Evolutionary conservation across 2,329 filamentous ascomycete species (phyloP), one percentile per base, ranked within the genome.

Genomic region (Botryotinia globosa): DNA sequence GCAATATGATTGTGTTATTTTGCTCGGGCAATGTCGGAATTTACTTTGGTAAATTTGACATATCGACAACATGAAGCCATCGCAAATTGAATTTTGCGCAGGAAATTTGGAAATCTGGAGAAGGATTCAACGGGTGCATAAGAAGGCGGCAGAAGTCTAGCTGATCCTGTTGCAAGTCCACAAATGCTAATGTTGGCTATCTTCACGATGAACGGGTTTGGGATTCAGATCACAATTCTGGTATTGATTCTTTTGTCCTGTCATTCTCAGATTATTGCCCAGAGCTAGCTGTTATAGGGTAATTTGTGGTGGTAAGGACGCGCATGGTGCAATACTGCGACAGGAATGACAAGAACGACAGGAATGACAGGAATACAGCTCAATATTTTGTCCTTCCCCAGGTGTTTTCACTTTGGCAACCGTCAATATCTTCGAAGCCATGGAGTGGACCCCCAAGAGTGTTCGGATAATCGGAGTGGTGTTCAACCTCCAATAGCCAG

Each of bases 81-180:
- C 8, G 25, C n/a, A 25, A 44, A 68, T n/a, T 14, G 51, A 68
- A 32, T 10, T 7, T 44, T 44, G n/a, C 20, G 20, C 56, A 32
- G 48, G 20, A 10, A 32, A n/a, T 65, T 37, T 37, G 25, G 18
- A 56, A 42, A 14, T 14, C 25, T 16, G 4, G 54, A 37, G 48
- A 20, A 67, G 18, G n/a, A 29, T 29, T 56, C n/a, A 32, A 58
- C 16, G 5, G 12, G n/a, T 42, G 48, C 65, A 67, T 32, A 56
- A 16, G 34, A 42, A 37, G 65, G 18, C 37, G 45, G 48, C 48
- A 56, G 65, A 68, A 68, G 65, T 68, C 65, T 68, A 44, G 65
- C 48, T 68, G 37, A 22, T 44, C 45, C n/a, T 42, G n/a, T 42
- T 68, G 65, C 48, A 42, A 68, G 34, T 42, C 20, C n/a, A 42